These are phyloP conservation scores for Myxozyma monticola DNA, from an alignment of 805 yeast genomes.

Conservation along the genomic window DNA sequence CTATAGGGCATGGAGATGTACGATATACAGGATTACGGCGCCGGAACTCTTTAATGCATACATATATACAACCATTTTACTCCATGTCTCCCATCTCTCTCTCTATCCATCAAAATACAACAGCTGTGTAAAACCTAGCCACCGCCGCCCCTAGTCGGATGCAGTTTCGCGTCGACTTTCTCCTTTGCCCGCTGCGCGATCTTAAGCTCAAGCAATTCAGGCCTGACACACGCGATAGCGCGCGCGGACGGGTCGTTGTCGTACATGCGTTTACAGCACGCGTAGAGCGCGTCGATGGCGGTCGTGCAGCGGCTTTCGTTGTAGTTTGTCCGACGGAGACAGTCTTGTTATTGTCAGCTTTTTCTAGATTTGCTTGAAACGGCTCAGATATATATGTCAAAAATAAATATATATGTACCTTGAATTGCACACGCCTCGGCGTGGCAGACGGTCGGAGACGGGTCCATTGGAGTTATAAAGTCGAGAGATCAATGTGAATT, in stretches of 20 bases:
- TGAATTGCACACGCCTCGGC: constrained; percentile 82
- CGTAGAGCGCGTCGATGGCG: constrained; percentile 67
- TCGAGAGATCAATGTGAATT: too few relatives aligned
- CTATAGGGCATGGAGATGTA: too few relatives aligned
- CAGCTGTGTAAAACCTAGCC: too few relatives aligned
- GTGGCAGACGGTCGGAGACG: constrained; percentile 53
- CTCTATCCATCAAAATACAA: too few relatives aligned
- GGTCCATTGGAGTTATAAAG: too few relatives aligned
- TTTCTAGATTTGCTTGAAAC: not conserved
- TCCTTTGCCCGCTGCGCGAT: constrained; percentile 62
- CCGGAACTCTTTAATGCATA: too few relatives aligned
- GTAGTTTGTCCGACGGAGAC: constrained; percentile 61
- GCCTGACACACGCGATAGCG: constrained; percentile 78
- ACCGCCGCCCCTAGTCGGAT: constrained; percentile 23
- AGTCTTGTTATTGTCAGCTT: constrained; percentile 44
- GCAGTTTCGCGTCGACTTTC: constrained; percentile 57
- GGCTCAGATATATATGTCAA: not conserved
- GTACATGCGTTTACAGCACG: constrained; percentile 72
- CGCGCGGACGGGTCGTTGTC: constrained; percentile 58
- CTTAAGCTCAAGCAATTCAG: constrained; percentile 60
- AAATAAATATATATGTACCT: constrained; percentile 46
- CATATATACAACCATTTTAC: too few relatives aligned
- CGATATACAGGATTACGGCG: too few relatives aligned
- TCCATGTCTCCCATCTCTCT: too few relatives aligned
- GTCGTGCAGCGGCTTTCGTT: constrained; percentile 74